Evolutionary conservation across 2,329 filamentous ascomycete species (phyloP).

Genomic region (Venturia nashicola): DNA sequence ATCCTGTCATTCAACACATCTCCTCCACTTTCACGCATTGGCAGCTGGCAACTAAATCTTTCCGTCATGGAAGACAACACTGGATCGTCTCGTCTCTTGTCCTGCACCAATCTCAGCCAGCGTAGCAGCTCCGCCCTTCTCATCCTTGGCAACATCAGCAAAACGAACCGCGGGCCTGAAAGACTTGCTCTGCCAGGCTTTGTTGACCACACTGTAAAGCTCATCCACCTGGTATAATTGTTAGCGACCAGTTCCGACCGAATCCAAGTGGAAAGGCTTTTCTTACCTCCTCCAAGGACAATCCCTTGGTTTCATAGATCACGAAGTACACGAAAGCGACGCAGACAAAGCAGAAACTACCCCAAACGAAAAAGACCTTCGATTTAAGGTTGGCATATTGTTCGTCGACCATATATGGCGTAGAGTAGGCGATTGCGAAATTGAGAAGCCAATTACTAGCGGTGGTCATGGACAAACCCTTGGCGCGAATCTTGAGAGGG

Average conservation of each 20-base stretch:
- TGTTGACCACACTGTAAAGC: slow-evolving; percentile 59
- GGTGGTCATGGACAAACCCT: slow-evolving; percentile 38
- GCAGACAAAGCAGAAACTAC: slow-evolving; percentile 38
- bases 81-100: not conserved
- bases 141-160: slow-evolving; percentile 17
- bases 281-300: slow-evolving; percentile 59
- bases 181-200: slow-evolving; percentile 56
- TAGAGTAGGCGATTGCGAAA: slow-evolving; percentile 60
- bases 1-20: not conserved
- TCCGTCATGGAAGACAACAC: not conserved
- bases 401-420: slow-evolving; percentile 61
- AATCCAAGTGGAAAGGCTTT: not conserved
- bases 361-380: slow-evolving; percentile 42
- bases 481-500: slow-evolving; percentile 33
- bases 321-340: slow-evolving; percentile 59
- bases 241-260: not conserved
- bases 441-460: slow-evolving; percentile 42
- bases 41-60: not conserved
- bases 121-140: slow-evolving; percentile 15
- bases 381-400: slow-evolving; percentile 53
- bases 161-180: slow-evolving; percentile 43
- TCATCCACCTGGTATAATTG: slow-evolving; percentile 37
- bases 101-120: slow-evolving; percentile 18
- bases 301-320: slow-evolving; percentile 67
- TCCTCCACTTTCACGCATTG: not conserved